These are phyloP conservation scores for Dryadomyces quercus-mongolicae DNA, from an alignment of 2,329 filamentous ascomycete species.

Conservation along the genomic window DNA sequence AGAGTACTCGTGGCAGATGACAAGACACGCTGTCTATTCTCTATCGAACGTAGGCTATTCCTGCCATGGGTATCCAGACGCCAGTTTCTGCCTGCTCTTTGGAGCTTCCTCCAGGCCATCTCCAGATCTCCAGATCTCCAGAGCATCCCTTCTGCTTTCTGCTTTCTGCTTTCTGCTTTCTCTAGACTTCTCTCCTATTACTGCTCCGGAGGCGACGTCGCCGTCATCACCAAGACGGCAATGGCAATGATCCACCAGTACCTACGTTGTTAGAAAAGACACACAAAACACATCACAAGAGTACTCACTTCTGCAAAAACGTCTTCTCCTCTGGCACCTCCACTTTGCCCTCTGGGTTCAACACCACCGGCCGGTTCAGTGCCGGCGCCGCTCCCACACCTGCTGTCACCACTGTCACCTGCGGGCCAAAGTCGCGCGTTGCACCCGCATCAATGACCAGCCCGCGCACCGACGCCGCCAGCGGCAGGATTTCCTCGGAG, in stretches of 20 bases:
- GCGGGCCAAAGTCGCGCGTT: slow-evolving; percentile 53
- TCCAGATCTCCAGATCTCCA: neutral
- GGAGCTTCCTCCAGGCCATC: too few relatives aligned
- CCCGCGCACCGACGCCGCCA: slow-evolving; percentile 36
- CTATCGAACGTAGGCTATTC: too few relatives aligned
- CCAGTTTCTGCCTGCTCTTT: too few relatives aligned
- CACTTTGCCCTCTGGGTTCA: slow-evolving; percentile 46
- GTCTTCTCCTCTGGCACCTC: slow-evolving; percentile 45
- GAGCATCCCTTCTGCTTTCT: neutral
- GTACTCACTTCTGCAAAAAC: slow-evolving; percentile 52
- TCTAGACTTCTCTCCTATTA: neutral
- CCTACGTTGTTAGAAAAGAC: slow-evolving; percentile 21
- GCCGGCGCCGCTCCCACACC: slow-evolving; percentile 40
- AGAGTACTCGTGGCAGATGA: too few relatives aligned
- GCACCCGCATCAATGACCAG: slow-evolving; percentile 49
- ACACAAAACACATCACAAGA: neutral
- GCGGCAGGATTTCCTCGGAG: neutral
- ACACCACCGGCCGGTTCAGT: slow-evolving; percentile 51
- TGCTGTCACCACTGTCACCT: slow-evolving; percentile 37
- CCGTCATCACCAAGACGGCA: slow-evolving; percentile 30
- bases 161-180: neutral
- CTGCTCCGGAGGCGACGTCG: neutral
- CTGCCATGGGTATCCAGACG: too few relatives aligned
- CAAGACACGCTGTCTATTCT: too few relatives aligned
- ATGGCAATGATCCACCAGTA: slow-evolving; percentile 56